A percentile compares a stretch with the other conserved stretches of the same genome.
These are phyloP conservation scores for Erythrophleum fordii DNA, from an alignment of 306 rosid genomes.

Conservation along the genomic window DNA sequence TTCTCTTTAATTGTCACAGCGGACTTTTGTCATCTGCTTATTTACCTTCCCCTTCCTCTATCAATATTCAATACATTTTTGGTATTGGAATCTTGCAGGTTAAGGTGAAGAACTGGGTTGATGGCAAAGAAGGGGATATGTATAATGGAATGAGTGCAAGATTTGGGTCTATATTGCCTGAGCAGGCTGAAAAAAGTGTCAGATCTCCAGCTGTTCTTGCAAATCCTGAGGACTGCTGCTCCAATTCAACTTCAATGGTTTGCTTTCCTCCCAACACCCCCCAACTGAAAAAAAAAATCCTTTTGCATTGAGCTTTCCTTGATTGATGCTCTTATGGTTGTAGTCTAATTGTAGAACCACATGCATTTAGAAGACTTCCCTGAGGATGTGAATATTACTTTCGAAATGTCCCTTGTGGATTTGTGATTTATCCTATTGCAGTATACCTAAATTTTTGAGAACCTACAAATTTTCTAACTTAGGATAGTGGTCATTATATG, in stretches of 20 bases:
- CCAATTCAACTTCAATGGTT: constrained; percentile 67
- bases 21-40: neutral
- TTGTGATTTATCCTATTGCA: neutral
- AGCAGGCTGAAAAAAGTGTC: constrained; percentile 35
- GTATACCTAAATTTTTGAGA: neutral
- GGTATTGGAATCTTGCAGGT: constrained; percentile 50
- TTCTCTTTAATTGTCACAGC: too few relatives aligned
- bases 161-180: constrained; percentile 75
- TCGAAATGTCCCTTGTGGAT: neutral
- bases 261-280: too few relatives aligned
- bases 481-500: neutral
- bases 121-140: constrained; percentile 52
- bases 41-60: neutral
- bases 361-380: neutral
- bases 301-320: neutral
- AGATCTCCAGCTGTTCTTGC: constrained; percentile 55
- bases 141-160: constrained; percentile 62
- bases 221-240: constrained; percentile 71
- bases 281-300: too few relatives aligned
- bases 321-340: neutral
- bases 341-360: neutral
- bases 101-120: constrained; percentile 69
- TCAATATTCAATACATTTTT: neutral
- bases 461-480: neutral
- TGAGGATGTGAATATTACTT: neutral